Conservation (phyloP, 2,329 filamentous ascomycete genomes). For the Scedosporium aurantiacum region DNA sequence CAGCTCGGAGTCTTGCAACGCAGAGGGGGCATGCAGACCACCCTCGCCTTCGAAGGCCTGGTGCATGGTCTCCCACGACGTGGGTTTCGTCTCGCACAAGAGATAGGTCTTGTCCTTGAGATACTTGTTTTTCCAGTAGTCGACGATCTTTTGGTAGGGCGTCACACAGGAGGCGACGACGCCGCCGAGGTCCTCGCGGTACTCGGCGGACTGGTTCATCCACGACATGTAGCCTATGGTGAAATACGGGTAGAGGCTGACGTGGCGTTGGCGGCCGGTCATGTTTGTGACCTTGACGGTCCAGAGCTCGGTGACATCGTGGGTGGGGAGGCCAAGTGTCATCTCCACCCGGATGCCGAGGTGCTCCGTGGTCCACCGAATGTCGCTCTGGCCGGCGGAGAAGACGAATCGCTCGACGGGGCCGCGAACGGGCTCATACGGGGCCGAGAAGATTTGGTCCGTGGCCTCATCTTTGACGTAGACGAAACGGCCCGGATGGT, state of each 20-base stretch:
- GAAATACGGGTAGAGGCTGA: constrained; percentile 46
- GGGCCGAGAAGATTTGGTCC: constrained; percentile 39
- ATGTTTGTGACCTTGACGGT: constrained; percentile 39
- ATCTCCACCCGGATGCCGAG: constrained; percentile 39
- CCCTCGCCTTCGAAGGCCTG: constrained; percentile 45
- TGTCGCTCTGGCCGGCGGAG: constrained; percentile 43
- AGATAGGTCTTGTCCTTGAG: constrained; percentile 49
- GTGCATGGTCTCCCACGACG: constrained; percentile 42
- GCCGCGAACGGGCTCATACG: constrained; percentile 42
- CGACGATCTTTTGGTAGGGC: constrained; percentile 44
- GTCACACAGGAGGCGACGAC: constrained; percentile 42
- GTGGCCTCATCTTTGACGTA: constrained; percentile 47
- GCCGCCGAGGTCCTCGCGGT: constrained; percentile 34
- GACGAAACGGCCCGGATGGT: constrained; percentile 48
- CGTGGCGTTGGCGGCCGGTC: constrained; percentile 29
- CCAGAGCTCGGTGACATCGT: constrained; percentile 47
- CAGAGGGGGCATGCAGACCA: constrained; percentile 39
- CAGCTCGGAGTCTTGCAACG: constrained; percentile 26
- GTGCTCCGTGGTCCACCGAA: constrained; percentile 41
- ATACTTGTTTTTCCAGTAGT: constrained; percentile 46
- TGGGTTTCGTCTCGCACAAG: constrained; percentile 38
- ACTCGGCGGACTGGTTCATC: constrained; percentile 49
- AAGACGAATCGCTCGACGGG: constrained; percentile 37
- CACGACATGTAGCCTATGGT: constrained; percentile 50
- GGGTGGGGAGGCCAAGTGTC: constrained; percentile 37